Percentiles rank a stretch among this genome's conserved stretches.
phyloP scores from a whole-genome alignment of 75 land plant genomes.

The Selaginella tamariscina region DNA sequence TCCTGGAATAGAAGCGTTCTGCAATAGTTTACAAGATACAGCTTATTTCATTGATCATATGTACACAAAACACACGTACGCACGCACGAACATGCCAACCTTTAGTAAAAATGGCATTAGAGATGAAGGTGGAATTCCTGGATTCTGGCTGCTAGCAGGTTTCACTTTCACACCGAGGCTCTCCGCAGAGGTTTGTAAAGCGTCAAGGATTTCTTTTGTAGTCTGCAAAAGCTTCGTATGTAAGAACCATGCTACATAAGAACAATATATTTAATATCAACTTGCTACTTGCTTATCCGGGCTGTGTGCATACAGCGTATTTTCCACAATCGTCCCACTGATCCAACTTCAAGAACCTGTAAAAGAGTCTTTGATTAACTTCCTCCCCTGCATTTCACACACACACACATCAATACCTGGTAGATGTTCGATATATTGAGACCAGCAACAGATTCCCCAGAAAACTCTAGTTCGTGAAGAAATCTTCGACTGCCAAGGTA shows the following conservation, averaged over 20 bases:
- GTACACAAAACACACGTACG: not conserved
- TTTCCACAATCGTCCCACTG: conserved; percentile 53
- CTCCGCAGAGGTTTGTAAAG: conserved; percentile 40
- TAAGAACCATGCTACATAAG: too few relatives aligned
- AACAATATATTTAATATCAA: too few relatives aligned
- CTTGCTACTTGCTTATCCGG: conserved; percentile 18
- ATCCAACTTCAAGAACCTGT: conserved; percentile 82
- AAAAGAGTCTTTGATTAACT: too few relatives aligned
- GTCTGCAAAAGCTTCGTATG: too few relatives aligned
- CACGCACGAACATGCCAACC: conserved; percentile 23
- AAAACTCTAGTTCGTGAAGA: conserved; percentile 44
- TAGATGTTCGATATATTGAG: conserved; percentile 52
- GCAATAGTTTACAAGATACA: not conserved
- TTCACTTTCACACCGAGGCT: conserved; percentile 18
- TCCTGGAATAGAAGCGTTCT: conserved; percentile 34
- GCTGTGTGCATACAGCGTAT: conserved; percentile 59
- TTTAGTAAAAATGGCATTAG: conserved; percentile 72
- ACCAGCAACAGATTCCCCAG: conserved; percentile 42
- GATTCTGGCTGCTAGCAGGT: conserved; percentile 53
- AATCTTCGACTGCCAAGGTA: conserved; percentile 96
- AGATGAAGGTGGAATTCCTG: conserved; percentile 95
- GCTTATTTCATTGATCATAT: not conserved
- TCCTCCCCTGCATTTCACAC: too few relatives aligned
- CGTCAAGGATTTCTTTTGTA: conserved; percentile 36
- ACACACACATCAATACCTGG: too few relatives aligned